Evolutionary conservation across 768 basidiomycete species (phyloP).

Genomic region (Nidula microcarpa): DNA sequence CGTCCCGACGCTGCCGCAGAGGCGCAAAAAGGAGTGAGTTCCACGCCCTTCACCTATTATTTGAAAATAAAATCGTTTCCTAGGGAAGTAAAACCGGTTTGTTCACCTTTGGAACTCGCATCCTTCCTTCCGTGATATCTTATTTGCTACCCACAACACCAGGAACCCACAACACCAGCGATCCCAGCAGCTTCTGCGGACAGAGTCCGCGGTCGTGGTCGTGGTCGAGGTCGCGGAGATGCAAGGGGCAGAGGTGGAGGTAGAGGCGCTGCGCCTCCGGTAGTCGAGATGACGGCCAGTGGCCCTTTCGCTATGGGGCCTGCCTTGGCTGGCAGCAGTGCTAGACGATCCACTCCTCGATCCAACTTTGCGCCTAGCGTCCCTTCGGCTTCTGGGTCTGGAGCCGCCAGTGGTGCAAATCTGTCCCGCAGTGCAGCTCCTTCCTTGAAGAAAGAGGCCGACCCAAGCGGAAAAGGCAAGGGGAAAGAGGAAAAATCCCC

Average conservation of each 20-base stretch:
- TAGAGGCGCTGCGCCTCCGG: slow-evolving; percentile 43
- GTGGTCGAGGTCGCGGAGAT: slow-evolving; percentile 45
- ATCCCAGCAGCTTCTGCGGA: slow-evolving; percentile 23
- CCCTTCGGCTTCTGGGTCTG: slow-evolving; percentile 30
- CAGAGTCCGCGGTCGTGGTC: slow-evolving; percentile 38
- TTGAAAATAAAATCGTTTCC: slow-evolving; percentile 1
- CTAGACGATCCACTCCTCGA: slow-evolving; percentile 48
- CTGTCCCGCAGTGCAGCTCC: slow-evolving; percentile 50
- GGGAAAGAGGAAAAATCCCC: slow-evolving; percentile 24
- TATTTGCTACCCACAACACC: neutral
- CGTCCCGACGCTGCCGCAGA: slow-evolving; percentile 69
- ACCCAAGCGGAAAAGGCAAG: slow-evolving; percentile 18
- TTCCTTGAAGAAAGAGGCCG: slow-evolving; percentile 40
- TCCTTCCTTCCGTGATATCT: neutral
- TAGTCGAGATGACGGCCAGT: slow-evolving; percentile 77
- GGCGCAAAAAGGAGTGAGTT: slow-evolving; percentile 78
- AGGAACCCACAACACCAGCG: slow-evolving; percentile 45
- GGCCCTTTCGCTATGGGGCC: slow-evolving; percentile 89
- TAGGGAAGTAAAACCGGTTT: slow-evolving; percentile 66
- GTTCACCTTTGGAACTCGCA: slow-evolving; percentile 11
- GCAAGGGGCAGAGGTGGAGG: slow-evolving; percentile 54
- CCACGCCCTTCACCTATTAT: slow-evolving; percentile 9
- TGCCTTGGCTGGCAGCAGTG: slow-evolving; percentile 56
- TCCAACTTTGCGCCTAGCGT: slow-evolving; percentile 53
- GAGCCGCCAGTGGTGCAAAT: slow-evolving; percentile 41